Percentiles rank a stretch among this genome's conserved stretches.
phyloP scores from a whole-genome alignment of 2,329 filamentous ascomycete genomes.

The Helminthosporium solani region DNA sequence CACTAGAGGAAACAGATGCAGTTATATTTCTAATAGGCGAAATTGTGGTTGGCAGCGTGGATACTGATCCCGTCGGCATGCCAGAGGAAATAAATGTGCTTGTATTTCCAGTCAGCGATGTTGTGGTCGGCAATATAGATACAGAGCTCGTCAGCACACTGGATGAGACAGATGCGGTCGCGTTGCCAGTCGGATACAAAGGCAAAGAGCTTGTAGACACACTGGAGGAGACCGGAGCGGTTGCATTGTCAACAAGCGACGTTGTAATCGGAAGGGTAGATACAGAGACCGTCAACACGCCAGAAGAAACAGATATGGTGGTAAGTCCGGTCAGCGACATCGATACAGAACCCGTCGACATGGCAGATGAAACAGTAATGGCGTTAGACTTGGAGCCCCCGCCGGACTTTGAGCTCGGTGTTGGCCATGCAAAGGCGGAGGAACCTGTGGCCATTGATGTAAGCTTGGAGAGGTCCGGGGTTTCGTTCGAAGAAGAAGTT shows the following conservation, averaged over 20 bases:
- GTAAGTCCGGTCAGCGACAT: constrained; percentile 3
- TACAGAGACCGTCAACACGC: not conserved
- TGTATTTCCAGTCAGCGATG: not conserved
- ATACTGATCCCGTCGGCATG: constrained; percentile 6
- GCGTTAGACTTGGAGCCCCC: not conserved
- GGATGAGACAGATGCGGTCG: no score
- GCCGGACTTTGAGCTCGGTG: not conserved
- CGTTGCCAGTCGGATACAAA: not conserved
- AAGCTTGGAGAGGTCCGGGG: not conserved
- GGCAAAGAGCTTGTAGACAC: not conserved
- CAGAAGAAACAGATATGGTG: not conserved
- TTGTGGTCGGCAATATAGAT: not conserved
- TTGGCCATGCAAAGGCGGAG: not conserved
- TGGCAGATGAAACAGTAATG: constrained; percentile 1
- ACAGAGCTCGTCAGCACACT: not conserved
- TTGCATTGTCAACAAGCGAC: not conserved
- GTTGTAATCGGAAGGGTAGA: not conserved
- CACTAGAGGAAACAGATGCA: no score
- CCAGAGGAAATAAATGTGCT: not conserved
- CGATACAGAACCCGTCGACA: constrained; percentile 7
- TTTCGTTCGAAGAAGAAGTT: not conserved
- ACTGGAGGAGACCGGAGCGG: not conserved
- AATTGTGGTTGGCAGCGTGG: constrained; percentile 8
- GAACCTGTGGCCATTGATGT: not conserved
- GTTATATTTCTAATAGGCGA: not conserved